Evolutionary conservation across 352 stramenopile genomes (phyloP).

Genomic region (Pythium apleroticum): DNA sequence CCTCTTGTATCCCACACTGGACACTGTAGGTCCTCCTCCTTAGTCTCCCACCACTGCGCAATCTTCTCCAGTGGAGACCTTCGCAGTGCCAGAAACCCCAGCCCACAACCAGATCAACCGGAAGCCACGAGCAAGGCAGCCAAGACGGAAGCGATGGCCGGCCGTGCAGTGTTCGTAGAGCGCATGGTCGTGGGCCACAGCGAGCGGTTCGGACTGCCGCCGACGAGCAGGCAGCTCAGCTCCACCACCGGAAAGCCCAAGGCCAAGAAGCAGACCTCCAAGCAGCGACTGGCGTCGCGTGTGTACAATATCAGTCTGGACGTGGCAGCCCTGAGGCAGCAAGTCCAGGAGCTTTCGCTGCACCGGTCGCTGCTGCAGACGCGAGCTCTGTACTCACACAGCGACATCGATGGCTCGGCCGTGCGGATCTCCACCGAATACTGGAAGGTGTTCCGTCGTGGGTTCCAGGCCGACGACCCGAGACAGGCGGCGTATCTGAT

Average conservation of each 20-base stretch:
- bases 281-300: not conserved
- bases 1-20: no score
- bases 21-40: no score
- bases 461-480: not conserved
- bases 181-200: not conserved
- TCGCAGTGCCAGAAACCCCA: no score
- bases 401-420: not conserved
- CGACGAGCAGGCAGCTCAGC: not conserved
- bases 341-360: not conserved
- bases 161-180: not conserved
- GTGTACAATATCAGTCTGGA: not conserved
- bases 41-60: no score
- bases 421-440: not conserved
- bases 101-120: no score
- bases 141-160: no score
- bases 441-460: not conserved
- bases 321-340: not conserved
- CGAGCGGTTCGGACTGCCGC: not conserved
- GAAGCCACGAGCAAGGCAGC: no score
- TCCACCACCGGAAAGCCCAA: not conserved
- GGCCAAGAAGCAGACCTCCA: not conserved
- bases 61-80: no score
- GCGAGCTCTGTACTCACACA: not conserved
- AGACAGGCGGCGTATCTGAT: slow-evolving; percentile 1
- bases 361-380: slow-evolving; percentile 8